Evolutionary conservation across 169 alveolate genomes (phyloP).

Genomic region (Eimeria acervulina): DNA sequence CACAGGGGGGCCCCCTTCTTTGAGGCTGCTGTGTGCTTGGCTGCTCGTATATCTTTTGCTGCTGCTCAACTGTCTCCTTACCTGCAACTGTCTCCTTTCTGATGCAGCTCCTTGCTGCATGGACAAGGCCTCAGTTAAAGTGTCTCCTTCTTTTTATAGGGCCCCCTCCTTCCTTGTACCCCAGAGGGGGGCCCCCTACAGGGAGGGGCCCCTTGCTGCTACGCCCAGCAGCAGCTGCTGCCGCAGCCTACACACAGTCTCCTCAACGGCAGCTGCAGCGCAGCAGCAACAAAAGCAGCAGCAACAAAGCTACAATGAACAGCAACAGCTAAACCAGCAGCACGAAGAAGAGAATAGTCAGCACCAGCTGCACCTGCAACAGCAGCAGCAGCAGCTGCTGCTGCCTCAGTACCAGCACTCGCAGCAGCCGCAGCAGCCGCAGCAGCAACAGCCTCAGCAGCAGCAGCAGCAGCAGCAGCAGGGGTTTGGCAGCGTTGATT

Average conservation of each 20-base stretch:
- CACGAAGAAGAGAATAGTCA: too few relatives aligned
- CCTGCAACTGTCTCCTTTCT: too few relatives aligned
- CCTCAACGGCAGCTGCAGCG: too few relatives aligned
- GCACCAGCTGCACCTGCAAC: not conserved
- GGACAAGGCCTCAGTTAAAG: not conserved
- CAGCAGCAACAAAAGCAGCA: too few relatives aligned
- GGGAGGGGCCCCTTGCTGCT: not conserved
- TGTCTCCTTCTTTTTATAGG: too few relatives aligned
- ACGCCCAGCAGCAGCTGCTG: too few relatives aligned
- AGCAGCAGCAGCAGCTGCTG: not conserved
- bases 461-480: constrained; percentile 63
- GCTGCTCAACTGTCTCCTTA: not conserved
- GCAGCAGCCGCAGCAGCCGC: constrained; percentile 37
- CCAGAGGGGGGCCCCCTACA: not conserved
- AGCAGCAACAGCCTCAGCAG: constrained; percentile 5
- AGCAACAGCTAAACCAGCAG: too few relatives aligned
- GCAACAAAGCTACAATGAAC: too few relatives aligned
- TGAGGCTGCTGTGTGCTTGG: not conserved
- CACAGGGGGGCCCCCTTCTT: not conserved
- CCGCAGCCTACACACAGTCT: too few relatives aligned
- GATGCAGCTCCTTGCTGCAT: not conserved
- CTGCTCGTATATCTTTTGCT: not conserved
- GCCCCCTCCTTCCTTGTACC: too few relatives aligned
- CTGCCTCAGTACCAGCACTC: not conserved
- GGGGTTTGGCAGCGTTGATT: not conserved